Evolutionary conservation across 2,329 filamentous ascomycete genomes (phyloP), one percentile per base, ranked within the genome.

Genomic region (Colletotrichum lindemuthianum): DNA sequence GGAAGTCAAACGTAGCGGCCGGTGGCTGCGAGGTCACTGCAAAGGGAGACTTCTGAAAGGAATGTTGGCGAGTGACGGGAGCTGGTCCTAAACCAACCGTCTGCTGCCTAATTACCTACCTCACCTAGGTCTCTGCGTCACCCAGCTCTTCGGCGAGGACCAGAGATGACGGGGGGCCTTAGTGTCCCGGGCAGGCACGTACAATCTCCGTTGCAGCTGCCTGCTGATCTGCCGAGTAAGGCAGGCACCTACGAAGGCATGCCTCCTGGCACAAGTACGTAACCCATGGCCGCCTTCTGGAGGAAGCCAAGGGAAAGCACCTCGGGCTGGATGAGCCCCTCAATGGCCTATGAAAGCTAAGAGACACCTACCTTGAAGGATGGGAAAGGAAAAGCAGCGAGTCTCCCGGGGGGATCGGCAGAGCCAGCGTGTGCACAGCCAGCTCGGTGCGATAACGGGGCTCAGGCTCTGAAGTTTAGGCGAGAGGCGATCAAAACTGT

Each of bases 381-480:
- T 16, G 43, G 43, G 43, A 16, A 16, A 40, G 9, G 37, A 6
- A 9, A 13, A 13, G 9, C 9, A 40, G 37, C 37, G 13, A 40
- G 37, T 13, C 37, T 40, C 6, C 37, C 13, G 9, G 37, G 37
- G 37, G 24, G 39, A 36, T 16, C 34, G 24, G 45, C 53, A 56
- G 10, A 24, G 15, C 40, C 24, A 33, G 16, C 39, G 12, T 33
- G 36, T n/a, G 50, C 15, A 44, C 12, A 44, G 37, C 33, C 11
- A 36, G 49, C 49, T 24, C 24, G 24, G 24, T 61, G 61, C 61
- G 61, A 65, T 65, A 65, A 65, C 61, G 61, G 61, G 60, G 51
- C 15, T 12, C 32, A n/a, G 13, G 58, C 51, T 56, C 51, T 65
- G 51, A 43, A 51, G 44, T 24, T 51, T 55, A 24, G 51, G 51